Evolutionary conservation across 441 rosid genomes (phyloP), one percentile per base, ranked within the genome.

Genomic region (Macaranga tanarius): DNA sequence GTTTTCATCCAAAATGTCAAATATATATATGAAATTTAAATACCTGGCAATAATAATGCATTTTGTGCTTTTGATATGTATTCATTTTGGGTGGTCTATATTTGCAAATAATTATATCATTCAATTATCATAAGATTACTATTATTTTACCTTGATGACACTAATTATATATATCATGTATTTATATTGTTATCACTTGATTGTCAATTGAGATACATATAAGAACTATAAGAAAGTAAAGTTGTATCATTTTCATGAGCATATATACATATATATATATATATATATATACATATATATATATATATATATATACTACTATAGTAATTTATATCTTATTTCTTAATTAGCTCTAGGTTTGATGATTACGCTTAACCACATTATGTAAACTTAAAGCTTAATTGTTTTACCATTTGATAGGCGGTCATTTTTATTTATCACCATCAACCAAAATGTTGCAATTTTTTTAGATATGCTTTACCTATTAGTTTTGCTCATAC

Each of bases 321-420:
- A 10, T 64, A 44, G 50, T 62, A 51, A 40, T 10, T n/a, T 38
- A 20, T 2, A 16, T 19, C 19, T 40, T 62, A 51, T 65, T 17
- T n/a, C n/a, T 44, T 44, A 45, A 3, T 0, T 45, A n/a, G n/a
- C n/a, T n/a, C n/a, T 64, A 20, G 31, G 52, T 11, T 42, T 63
- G 10, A 42, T 63, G 19, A 63, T 44, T 22, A 42, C 67, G 11
- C 19, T 44, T 19, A 42, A 20, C 9, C 11, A 13, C 20, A 45
- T 65, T 20, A 54, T 54, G 31, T 55, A 54, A 54, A 23, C 34
- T 54, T 34, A n/a, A 68, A 68, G 28, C 31, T 51, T 52, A 67
- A 67, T 67, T 57, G 19, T 64, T 64, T 64, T 42, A 64, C 67
- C 48, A 44, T 64, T 42, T 44, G 54, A 31, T 25, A 19, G 12